Conservation (phyloP, 345 rosid genomes). For the Gossypium mustelinum region DNA sequence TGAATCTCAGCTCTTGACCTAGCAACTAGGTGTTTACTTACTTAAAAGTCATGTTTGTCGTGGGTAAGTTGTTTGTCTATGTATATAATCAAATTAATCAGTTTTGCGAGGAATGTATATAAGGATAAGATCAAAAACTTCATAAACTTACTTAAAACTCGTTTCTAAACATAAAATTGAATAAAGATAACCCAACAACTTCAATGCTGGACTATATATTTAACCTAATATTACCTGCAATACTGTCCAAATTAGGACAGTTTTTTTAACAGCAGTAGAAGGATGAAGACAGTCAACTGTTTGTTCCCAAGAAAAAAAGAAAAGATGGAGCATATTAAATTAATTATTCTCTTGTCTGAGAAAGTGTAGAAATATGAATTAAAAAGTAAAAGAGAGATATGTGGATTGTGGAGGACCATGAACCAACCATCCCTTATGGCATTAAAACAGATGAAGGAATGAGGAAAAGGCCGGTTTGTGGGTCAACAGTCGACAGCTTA, state of each 20-base stretch:
- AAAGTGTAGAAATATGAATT: background rate
- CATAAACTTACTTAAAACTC: no score
- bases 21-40: no score
- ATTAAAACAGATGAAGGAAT: background rate
- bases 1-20: no score
- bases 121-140: no score
- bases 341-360: background rate
- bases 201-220: background rate
- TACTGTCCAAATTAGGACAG: background rate
- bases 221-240: background rate
- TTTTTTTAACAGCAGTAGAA: background rate
- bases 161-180: no score
- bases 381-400: background rate
- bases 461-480: background rate
- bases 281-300: background rate
- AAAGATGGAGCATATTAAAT: background rate
- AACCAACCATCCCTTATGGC: background rate
- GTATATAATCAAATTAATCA: no score
- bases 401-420: conserved; percentile 8
- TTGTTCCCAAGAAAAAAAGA: background rate
- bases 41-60: no score
- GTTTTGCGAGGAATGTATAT: no score
- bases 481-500: background rate
- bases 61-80: no score
- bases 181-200: no score